phyloP scores from a whole-genome alignment of 495 filamentous ascomycete species.

The Xylaria curta region DNA sequence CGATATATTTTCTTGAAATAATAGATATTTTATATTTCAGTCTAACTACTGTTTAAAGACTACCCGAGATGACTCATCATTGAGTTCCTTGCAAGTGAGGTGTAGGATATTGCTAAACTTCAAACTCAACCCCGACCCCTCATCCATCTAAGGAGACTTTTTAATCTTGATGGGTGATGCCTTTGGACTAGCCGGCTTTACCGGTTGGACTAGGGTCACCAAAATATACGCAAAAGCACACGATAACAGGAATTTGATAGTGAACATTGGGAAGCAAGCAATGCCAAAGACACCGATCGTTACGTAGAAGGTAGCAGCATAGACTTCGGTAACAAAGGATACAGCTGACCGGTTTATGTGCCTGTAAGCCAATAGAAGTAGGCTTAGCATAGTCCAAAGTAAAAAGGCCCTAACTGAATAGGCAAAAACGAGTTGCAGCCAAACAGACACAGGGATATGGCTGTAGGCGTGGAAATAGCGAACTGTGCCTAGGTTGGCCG shows the following conservation, averaged over 20 bases:
- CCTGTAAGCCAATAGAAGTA: background rate
- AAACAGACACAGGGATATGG: background rate
- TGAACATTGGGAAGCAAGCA: background rate
- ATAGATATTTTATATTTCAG: background rate
- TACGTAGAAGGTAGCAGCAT: background rate
- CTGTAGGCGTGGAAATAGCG: background rate
- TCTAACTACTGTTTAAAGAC: background rate
- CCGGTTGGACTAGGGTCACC: background rate
- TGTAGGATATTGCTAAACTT: background rate
- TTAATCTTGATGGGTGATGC: background rate
- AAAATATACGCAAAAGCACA: background rate
- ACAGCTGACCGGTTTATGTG: background rate
- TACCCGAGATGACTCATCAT: no score
- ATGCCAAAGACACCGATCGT: background rate
- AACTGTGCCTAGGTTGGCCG: background rate
- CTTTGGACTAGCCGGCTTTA: background rate
- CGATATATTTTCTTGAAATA: constrained; percentile 15
- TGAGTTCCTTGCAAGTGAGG: no score
- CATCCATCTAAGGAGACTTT: no score
- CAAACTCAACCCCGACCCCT: background rate
- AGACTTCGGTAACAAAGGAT: background rate
- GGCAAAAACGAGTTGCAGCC: background rate
- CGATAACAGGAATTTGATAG: background rate
- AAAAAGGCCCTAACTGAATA: background rate
- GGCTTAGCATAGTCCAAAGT: background rate